phyloP scores from a whole-genome alignment of 306 rosid species.

The Datisca glomerata region DNA sequence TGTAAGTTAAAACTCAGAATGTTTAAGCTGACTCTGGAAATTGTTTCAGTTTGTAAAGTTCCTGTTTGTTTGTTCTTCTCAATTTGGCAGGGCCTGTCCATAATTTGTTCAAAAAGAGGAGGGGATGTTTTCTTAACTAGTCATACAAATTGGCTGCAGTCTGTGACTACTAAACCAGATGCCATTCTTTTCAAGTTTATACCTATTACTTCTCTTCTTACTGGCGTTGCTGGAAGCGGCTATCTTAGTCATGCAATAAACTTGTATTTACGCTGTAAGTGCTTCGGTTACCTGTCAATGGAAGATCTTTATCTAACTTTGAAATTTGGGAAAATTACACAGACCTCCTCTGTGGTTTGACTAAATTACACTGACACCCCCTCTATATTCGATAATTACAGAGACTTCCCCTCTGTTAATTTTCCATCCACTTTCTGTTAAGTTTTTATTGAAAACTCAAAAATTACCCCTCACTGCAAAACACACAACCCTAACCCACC shows the following conservation, averaged over 20 bases:
- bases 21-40: not conserved
- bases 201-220: conserved; percentile 79
- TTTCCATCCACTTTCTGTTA: no score
- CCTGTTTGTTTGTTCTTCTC: not conserved
- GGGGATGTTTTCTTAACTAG: conserved; percentile 57
- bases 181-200: conserved; percentile 71
- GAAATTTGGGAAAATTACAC: no score
- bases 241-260: conserved; percentile 97
- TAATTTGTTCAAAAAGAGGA: conserved; percentile 73
- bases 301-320: no score
- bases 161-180: conserved; percentile 72
- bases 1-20: conserved; percentile 39
- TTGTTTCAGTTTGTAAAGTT: not conserved
- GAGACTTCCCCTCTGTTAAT: no score
- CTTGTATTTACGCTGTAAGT: conserved; percentile 88
- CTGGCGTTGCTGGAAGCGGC: conserved; percentile 95
- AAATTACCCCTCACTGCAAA: no score
- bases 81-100: conserved; percentile 59
- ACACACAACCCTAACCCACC: no score
- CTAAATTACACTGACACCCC: no score
- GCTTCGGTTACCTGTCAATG: conserved; percentile 1
- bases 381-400: no score
- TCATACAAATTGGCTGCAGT: conserved; percentile 89
- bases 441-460: no score
- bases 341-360: no score